Evolutionary conservation across 2,329 filamentous ascomycete genomes (phyloP), one percentile per base, ranked within the genome.

Genomic region (Falciphora oryzae): DNA sequence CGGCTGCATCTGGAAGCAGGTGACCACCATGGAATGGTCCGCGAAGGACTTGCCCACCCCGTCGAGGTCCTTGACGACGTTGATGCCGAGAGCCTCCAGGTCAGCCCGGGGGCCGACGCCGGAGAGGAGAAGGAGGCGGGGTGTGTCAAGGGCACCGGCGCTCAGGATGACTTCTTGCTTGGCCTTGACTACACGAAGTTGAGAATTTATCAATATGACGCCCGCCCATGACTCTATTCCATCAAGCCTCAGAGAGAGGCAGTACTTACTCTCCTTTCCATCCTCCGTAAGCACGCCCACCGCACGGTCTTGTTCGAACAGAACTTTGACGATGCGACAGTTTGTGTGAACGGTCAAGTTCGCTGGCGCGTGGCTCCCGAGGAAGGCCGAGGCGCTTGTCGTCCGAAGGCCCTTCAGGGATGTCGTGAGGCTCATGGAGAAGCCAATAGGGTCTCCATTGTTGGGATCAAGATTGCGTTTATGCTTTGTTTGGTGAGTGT

Each of bases 51-150:
- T 76, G 2, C 78, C 78, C 6, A 80, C 78, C 38, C 73, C 70
- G 1, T 75, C 73, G n/a, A 72, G 71, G 50, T 78, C 70, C 5
- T 75, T 69, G 4, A 77, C 64, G 2, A 75, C 66, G 77, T 77
- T 73, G 65, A 80, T 78, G 10, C 69, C 69, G 44, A 75, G 73
- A 60, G 73, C 71, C n/a, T 74, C 67, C 1, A 84, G 73, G 58
- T 81, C 76, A 0, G 66, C 68, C 1, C 72, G 71, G 0, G 81
- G 81, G 0, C 82, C 82, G 44, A 78, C 65, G 2, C 83, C 82
- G 2, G 78, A 80, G 10, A 79, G 71, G 67, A 81, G 76, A 5
- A 82, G 73, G 29, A 82, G 69, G n/a, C 76, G 73, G 4, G 80
- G 79, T 0, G 76, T 75, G 63, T 79, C 75, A 66, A 81, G 73